phyloP scores from a whole-genome alignment of 768 basidiomycete genomes.

The Ramaria rubella region DNA sequence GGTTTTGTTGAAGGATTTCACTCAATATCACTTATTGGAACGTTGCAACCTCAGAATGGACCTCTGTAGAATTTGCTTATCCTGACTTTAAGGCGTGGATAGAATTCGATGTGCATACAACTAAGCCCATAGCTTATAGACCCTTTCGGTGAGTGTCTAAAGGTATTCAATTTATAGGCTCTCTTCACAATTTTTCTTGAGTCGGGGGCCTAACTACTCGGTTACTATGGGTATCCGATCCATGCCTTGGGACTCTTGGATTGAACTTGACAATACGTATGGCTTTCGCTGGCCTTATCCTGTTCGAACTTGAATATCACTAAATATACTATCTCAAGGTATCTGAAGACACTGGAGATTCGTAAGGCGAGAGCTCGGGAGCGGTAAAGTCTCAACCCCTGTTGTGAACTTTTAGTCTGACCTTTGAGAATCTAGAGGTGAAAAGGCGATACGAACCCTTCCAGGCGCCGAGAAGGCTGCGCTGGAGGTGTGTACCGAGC shows the following conservation, averaged over 20 bases:
- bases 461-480: slow-evolving; percentile 23
- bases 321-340: neutral
- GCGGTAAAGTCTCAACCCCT: neutral
- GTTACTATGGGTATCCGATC: slow-evolving; percentile 58
- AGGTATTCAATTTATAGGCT: neutral
- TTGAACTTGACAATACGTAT: slow-evolving; percentile 34
- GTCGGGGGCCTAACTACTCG: slow-evolving; percentile 4
- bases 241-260: slow-evolving; percentile 70
- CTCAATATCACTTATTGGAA: neutral
- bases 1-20: neutral
- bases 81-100: neutral
- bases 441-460: slow-evolving; percentile 41
- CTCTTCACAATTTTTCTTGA: neutral
- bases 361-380: slow-evolving; percentile 2
- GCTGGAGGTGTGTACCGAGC: slow-evolving; percentile 9
- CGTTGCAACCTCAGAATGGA: slow-evolving; percentile 8
- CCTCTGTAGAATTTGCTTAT: neutral
- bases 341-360: slow-evolving; percentile 4
- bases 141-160: slow-evolving; percentile 19
- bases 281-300: neutral
- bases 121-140: slow-evolving; percentile 18
- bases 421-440: slow-evolving; percentile 26
- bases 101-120: slow-evolving; percentile 13
- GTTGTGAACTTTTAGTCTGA: neutral
- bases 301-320: neutral